Percentiles rank a stretch among this genome's conserved stretches.
These are phyloP conservation scores for Chalciporus piperatus DNA, from an alignment of 768 basidiomycete genomes.

Conservation along the genomic window DNA sequence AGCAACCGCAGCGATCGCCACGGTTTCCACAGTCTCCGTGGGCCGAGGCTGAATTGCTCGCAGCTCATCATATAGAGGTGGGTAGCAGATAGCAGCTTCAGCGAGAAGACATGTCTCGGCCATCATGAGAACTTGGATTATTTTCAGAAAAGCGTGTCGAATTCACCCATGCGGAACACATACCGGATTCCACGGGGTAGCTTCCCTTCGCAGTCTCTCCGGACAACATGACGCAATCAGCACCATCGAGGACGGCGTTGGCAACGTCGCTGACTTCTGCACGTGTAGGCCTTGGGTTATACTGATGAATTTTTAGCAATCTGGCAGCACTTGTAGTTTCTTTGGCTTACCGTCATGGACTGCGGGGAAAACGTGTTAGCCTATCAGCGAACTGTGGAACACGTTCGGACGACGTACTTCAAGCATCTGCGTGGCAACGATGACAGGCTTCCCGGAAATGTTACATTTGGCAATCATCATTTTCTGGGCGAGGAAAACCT, in stretches of 20 bases:
- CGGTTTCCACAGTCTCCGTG: slow-evolving; percentile 92
- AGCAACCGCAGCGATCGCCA: slow-evolving; percentile 93
- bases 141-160: slow-evolving; percentile 4
- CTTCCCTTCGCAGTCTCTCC: slow-evolving; percentile 98
- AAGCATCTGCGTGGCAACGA: slow-evolving; percentile 99
- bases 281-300: slow-evolving; percentile 97
- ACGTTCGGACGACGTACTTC: slow-evolving; percentile 55
- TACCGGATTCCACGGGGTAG: slow-evolving; percentile 94
- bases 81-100: slow-evolving; percentile 93
- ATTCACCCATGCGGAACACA: slow-evolving; percentile 19
- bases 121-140: slow-evolving; percentile 88
- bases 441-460: slow-evolving; percentile 95
- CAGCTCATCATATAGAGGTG: slow-evolving; percentile 89
- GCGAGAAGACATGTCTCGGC: slow-evolving; percentile 98
- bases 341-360: slow-evolving; percentile 83
- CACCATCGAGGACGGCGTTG: slow-evolving; percentile 97
- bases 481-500: slow-evolving; percentile 99
- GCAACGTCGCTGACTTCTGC: slow-evolving; percentile 99
- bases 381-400: not conserved
- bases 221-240: slow-evolving; percentile 99
- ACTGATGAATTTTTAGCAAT: slow-evolving; percentile 45
- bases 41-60: slow-evolving; percentile 77
- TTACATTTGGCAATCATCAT: slow-evolving; percentile 99
- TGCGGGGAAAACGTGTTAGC: slow-evolving; percentile 29
- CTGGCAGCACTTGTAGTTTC: not conserved